Conservation (phyloP, 2,329 filamentous ascomycete species). For the Aspergillus nomiae region DNA sequence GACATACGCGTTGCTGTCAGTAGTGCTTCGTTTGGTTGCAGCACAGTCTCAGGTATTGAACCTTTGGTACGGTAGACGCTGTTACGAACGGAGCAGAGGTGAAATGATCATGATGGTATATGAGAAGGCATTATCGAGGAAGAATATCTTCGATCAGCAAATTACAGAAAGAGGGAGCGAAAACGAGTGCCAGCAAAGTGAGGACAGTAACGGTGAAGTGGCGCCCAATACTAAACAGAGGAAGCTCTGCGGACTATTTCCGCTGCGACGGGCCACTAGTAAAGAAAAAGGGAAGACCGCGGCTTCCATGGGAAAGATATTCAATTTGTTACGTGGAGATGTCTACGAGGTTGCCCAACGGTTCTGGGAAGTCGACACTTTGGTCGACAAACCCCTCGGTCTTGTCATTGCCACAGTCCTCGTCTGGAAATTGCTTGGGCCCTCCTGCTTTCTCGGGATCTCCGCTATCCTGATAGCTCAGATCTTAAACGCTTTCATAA, state of each 20-base stretch:
- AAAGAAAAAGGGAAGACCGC: slow-evolving; percentile 51
- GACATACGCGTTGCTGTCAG: slow-evolving; percentile 65
- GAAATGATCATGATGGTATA: slow-evolving; percentile 86
- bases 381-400: slow-evolving; percentile 75
- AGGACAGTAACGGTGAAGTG: slow-evolving; percentile 14
- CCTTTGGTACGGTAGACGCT: slow-evolving; percentile 80
- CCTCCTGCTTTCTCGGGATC: slow-evolving; percentile 74
- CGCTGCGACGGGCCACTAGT: slow-evolving; percentile 25
- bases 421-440: slow-evolving; percentile 77
- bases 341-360: slow-evolving; percentile 48
- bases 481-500: slow-evolving; percentile 67
- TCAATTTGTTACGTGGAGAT: slow-evolving; percentile 75
- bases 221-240: slow-evolving; percentile 25
- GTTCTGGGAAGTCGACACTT: slow-evolving; percentile 83
- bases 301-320: slow-evolving; percentile 85
- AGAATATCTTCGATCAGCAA: slow-evolving; percentile 52
- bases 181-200: slow-evolving; percentile 14
- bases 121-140: slow-evolving; percentile 72
- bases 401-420: slow-evolving; percentile 73
- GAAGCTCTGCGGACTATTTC: slow-evolving; percentile 29
- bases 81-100: slow-evolving; percentile 80
- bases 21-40: slow-evolving; percentile 62
- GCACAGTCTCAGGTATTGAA: slow-evolving; percentile 69
- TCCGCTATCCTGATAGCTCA: slow-evolving; percentile 70
- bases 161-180: slow-evolving; percentile 30